These are phyloP conservation scores for Sonneratia alba DNA, from an alignment of 345 rosid genomes.

Conservation along the genomic window DNA sequence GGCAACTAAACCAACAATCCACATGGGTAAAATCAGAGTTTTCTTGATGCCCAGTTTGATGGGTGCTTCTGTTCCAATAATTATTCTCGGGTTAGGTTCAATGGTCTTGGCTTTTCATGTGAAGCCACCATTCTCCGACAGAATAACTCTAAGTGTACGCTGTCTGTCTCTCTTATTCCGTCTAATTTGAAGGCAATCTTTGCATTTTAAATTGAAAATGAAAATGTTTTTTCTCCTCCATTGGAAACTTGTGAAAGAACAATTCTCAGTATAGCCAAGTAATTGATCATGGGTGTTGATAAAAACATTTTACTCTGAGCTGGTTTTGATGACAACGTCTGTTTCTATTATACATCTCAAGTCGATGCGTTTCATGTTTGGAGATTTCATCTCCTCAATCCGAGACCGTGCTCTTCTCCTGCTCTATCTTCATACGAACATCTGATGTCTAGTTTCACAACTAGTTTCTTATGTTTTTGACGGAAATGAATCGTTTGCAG, in stretches of 20 bases:
- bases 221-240: too few species aligned
- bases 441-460: background rate
- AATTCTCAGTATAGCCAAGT: too few species aligned
- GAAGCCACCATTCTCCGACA: conserved; percentile 18
- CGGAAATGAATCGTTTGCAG: conserved; percentile 23
- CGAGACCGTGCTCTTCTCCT: background rate
- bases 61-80: too few species aligned
- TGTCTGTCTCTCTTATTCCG: background rate
- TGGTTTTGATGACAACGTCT: background rate
- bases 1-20: too few species aligned
- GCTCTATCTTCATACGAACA: background rate
- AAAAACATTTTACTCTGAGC: background rate
- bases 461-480: background rate
- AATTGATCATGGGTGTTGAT: too few species aligned
- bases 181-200: background rate
- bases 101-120: background rate
- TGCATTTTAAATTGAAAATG: background rate
- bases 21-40: too few species aligned
- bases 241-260: too few species aligned
- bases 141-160: background rate
- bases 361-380: background rate
- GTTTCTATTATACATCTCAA: too few species aligned
- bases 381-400: background rate
- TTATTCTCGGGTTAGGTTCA: too few species aligned
- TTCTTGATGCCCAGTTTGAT: too few species aligned